Base-by-base conservation (phyloP, 2,329 filamentous ascomycete species). In the Epichloe gansuensis region DNA sequence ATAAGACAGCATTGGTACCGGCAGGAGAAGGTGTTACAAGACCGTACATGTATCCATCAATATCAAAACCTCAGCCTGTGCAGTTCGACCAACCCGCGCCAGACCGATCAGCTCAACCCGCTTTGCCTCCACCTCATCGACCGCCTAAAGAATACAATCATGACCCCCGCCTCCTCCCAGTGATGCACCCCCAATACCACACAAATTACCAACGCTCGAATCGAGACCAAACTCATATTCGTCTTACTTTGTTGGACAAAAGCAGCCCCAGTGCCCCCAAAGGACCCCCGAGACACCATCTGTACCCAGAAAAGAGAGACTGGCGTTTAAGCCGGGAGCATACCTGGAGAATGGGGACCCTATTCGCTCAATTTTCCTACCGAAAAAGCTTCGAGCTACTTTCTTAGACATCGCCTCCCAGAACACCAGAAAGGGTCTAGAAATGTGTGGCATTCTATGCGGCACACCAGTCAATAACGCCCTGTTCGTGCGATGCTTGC, bases 361-460 rank as follows among this genome's bases (percentile, higher is more conserved):
- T 0, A 79, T 98, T 6, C 85, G 93, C 37, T 88, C 91, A 0
- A 75, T 98, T 37, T 95, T 97, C 65, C 76, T 98, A 1, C 91
- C 93, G 0, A 78, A 81, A 1, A 77, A 80, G 12, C 77, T 98
- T 1, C 87, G 90, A 31, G 69, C 75, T 2, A 73, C 77, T 5
- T 98, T 98, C 65, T 75, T 97, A 17, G 70, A 78, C 3, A 72
- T 90, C 34, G 91, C 91, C 0, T 70, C 78, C 0, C 69, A 79
- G 17, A 97, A 98, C 65, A 98, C 93, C 0, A 72, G 72, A 34
- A 75, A 76, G 3, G 94, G 94, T 38, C 77, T 97, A 17, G 93
- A 98, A 70, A 97, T 93, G 59, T 97, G 93, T 65, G 93, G 91
- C 38, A 91, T 98, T 58, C 77, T 98, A 11, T 95, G 90, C 63